These are phyloP conservation scores for Aspergillus fructus DNA, from an alignment of 2,329 filamentous ascomycete species.

Conservation along the genomic window DNA sequence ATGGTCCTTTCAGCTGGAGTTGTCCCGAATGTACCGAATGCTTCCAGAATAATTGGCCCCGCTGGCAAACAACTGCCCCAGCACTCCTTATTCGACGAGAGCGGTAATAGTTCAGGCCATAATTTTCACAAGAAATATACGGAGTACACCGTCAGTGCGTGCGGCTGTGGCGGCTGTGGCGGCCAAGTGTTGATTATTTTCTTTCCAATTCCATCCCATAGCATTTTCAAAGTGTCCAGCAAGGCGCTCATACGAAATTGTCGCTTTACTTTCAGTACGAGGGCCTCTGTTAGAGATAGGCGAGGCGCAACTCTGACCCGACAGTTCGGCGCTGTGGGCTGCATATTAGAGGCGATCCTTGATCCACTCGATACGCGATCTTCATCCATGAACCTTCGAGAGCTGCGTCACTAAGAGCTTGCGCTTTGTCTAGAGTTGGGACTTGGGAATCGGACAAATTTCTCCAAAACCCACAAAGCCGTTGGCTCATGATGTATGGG, in stretches of 20 bases:
- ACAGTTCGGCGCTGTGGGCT: conserved; percentile 12
- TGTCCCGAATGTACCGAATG: conserved; percentile 2
- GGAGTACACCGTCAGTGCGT: not conserved
- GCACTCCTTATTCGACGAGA: not conserved
- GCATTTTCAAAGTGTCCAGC: not conserved
- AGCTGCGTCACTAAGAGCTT: not conserved
- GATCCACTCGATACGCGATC: conserved; percentile 7
- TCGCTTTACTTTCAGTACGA: not conserved
- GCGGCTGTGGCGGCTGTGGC: conserved; percentile 12
- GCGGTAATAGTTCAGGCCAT: not conserved
- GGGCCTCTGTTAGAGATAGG: not conserved
- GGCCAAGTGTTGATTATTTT: not conserved
- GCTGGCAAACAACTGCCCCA: not conserved
- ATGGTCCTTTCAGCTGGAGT: not conserved
- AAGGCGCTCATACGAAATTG: not conserved
- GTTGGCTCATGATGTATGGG: not conserved
- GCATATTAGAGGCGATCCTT: conserved; percentile 8
- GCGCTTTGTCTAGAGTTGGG: not conserved
- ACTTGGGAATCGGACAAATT: not conserved
- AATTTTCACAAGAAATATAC: not conserved
- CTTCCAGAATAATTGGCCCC: conserved; percentile 4
- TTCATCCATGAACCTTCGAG: not conserved
- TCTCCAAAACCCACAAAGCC: not conserved
- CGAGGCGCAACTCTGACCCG: conserved; percentile 4
- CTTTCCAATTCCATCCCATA: not conserved